phyloP scores from a whole-genome alignment of 1,139 yeast genomes.

The Wickerhamiella infanticola region DNA sequence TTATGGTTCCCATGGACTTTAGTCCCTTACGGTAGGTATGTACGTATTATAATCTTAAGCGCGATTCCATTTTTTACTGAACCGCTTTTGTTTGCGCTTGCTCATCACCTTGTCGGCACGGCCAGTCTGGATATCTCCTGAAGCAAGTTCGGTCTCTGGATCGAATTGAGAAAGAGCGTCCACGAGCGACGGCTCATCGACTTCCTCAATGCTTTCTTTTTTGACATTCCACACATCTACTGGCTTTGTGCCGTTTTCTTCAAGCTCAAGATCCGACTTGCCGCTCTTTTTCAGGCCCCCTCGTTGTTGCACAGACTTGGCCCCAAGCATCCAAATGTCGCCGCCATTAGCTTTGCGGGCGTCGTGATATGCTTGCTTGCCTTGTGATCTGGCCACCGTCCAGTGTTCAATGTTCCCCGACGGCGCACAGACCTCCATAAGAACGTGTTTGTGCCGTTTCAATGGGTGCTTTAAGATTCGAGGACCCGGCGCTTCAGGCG shows the following conservation, averaged over 20 bases:
- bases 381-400: conserved; percentile 70
- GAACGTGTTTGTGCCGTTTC: conserved; percentile 72
- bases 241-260: neutral
- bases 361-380: conserved; percentile 68
- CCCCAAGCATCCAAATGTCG: conserved; percentile 80
- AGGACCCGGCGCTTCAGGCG: conserved; percentile 24
- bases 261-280: neutral
- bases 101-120: conserved; percentile 1
- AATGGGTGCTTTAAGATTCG: conserved; percentile 58
- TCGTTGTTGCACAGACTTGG: conserved; percentile 36
- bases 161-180: neutral
- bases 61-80: neutral
- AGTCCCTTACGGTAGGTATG: conserved; percentile 22
- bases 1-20: conserved; percentile 28
- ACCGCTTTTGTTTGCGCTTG: neutral
- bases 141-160: neutral
- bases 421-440: conserved; percentile 64
- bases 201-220: neutral
- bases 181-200: neutral
- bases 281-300: conserved; percentile 10
- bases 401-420: conserved; percentile 71
- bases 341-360: conserved; percentile 74
- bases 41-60: neutral
- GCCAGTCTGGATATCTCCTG: neutral
- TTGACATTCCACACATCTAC: neutral